Conservation (phyloP, 768 basidiomycete species). For the Tylopilus felleus region DNA sequence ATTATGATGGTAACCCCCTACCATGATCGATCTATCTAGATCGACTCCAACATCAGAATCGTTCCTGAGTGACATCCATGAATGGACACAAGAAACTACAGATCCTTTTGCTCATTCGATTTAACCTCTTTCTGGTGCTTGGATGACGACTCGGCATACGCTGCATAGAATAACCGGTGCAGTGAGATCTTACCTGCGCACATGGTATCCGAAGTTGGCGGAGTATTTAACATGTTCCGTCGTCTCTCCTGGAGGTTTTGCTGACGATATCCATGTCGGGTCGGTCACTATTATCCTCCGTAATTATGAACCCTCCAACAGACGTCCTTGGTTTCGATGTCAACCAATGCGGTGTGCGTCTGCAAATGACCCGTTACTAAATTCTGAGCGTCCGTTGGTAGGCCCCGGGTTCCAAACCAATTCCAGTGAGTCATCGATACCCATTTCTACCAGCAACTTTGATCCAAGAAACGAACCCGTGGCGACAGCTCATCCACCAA, state of each 20-base stretch:
- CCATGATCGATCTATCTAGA: slow-evolving; percentile 6
- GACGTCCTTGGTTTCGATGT: slow-evolving; percentile 2
- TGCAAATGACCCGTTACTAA: not conserved
- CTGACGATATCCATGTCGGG: not conserved
- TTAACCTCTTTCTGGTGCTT: not conserved
- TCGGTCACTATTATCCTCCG: slow-evolving; percentile 4
- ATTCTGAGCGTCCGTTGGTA: slow-evolving; percentile 5
- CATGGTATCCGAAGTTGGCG: slow-evolving; percentile 6
- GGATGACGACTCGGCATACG: not conserved
- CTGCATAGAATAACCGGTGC: not conserved
- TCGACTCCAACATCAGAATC: slow-evolving; percentile 1
- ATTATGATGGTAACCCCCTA: not conserved
- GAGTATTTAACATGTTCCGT: not conserved
- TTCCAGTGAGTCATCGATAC: slow-evolving; percentile 14
- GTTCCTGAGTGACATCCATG: not conserved
- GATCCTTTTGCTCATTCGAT: not conserved
- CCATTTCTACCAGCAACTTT: not conserved
- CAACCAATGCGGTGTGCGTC: not conserved
- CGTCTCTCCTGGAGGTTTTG: not conserved
- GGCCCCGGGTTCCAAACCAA: slow-evolving; percentile 21
- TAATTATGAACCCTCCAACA: not conserved
- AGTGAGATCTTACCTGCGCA: not conserved
- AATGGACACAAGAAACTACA: not conserved
- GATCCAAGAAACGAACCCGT: slow-evolving; percentile 4
- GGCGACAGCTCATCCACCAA: not conserved